Evolutionary conservation across 225 moss, liverwort and hornwort species (phyloP).

Genomic region (Antitrichia curtipendula): DNA sequence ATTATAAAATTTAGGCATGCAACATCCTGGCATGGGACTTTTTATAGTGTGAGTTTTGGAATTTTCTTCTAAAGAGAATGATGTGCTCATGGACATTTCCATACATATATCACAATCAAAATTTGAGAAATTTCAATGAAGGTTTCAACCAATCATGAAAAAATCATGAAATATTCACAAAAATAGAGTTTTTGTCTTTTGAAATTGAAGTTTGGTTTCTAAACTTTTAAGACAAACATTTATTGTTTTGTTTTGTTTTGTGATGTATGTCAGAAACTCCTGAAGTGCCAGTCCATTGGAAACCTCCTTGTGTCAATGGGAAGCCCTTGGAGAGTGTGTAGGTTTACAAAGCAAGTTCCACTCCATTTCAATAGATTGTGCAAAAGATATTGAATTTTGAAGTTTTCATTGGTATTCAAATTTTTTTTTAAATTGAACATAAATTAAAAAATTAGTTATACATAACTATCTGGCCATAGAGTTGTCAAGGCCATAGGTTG

Average conservation of each 20-base stretch:
- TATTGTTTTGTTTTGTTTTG: neutral
- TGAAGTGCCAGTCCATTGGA: too few species aligned
- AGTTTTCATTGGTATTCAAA: neutral
- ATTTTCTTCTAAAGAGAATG: neutral
- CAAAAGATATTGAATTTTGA: neutral
- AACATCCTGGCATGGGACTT: neutral
- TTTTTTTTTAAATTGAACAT: too few species aligned
- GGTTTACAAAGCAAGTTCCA: rapidly evolving
- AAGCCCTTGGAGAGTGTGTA: rapidly evolving
- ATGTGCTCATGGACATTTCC: rapidly evolving
- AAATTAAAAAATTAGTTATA: neutral
- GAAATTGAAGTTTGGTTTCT: neutral
- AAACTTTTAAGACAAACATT: neutral
- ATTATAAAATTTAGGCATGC: neutral
- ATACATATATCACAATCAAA: neutral
- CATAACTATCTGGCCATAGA: rapidly evolving
- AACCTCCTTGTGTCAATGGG: rapidly evolving
- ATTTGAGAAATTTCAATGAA: rapidly evolving
- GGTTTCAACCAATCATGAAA: neutral
- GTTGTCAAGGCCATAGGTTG: rapidly evolving
- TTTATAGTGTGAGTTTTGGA: neutral
- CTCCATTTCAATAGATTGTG: rapidly evolving
- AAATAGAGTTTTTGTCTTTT: neutral
- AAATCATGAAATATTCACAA: neutral
- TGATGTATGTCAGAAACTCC: rapidly evolving